A percentile compares a stretch with the other conserved stretches of the same genome.
phyloP scores from a whole-genome alignment of 331 rosid species.

The Cydonia oblonga region DNA sequence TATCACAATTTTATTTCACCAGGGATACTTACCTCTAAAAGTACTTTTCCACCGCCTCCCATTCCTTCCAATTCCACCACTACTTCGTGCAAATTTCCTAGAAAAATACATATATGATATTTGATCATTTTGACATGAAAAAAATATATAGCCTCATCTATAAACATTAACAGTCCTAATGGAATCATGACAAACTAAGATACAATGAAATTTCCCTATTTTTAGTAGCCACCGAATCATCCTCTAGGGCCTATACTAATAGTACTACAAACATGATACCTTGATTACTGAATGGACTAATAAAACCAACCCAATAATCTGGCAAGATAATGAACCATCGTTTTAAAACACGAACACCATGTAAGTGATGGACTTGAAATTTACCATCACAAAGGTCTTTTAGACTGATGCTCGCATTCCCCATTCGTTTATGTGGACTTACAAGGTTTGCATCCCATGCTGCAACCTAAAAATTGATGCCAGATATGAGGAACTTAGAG shows the following conservation, averaged over 20 bases:
- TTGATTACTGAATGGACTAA: background rate
- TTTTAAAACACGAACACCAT: conserved; percentile 2
- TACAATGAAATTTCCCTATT: background rate
- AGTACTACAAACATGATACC: background rate
- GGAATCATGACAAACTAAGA: too few species aligned
- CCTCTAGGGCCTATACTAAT: background rate
- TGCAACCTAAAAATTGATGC: conserved; percentile 53
- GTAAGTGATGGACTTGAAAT: conserved; percentile 13
- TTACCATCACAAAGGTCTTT: conserved; percentile 84
- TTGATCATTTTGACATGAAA: background rate
- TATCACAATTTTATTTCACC: conserved; percentile 1
- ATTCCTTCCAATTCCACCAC: conserved; percentile 88
- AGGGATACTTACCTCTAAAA: conserved; percentile 59
- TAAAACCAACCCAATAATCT: conserved; percentile 8
- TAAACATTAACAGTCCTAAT: background rate
- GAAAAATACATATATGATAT: conserved; percentile 20
- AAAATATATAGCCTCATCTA: conserved; percentile 3
- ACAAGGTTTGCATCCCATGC: conserved; percentile 99
- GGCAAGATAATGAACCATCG: conserved; percentile 10
- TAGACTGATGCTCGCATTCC: conserved; percentile 60
- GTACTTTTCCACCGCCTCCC: conserved; percentile 93
- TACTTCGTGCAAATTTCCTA: conserved; percentile 70
- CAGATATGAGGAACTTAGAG: conserved; percentile 20
- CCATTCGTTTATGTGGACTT: conserved; percentile 97
- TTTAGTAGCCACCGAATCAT: background rate